Base-by-base conservation (phyloP, 2,329 filamentous ascomycete species). In the Sordariomycetes sp. region DNA sequence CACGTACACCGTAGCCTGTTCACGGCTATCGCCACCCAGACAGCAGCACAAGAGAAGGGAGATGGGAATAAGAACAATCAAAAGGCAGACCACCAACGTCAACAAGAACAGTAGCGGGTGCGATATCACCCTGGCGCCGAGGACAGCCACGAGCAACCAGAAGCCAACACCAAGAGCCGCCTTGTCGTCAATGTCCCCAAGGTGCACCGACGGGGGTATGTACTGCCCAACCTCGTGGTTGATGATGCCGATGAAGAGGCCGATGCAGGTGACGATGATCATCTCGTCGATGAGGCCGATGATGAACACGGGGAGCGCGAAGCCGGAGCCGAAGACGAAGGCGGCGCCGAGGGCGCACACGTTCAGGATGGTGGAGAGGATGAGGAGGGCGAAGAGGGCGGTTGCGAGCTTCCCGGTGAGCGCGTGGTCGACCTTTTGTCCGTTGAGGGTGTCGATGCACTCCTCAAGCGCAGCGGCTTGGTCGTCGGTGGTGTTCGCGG, bases 171-270 rank as follows among this genome's bases (percentile, higher is more conserved):
- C 57, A 6, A 58, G 25, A n/a, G 53, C 46, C 37, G 40, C 34
- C 51, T 32, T 46, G n/a, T 58, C 57, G n/a, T 53, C 52, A 10
- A 58, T 46, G 37, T 58, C 57, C 5, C 57, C 50, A 16, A 53
- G 51, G 7, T 46, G 22, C 24, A 54, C 34, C 7, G 54, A 28
- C 7, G 24, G 14, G 8, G 51, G 34, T 16, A 54, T 40, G n/a
- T 58, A 58, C 24, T 51, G 35, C 22, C 57, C 57, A 16, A 43
- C 52, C 28, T 58, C 57, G 37, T 54, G 43, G 52, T 58, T 58
- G 37, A 46, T 37, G 18, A 58, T 54, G 6, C 51, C 57, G 37
- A 58, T 54, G 40, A 58, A 53, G 22, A 58, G 14, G n/a, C 35
- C 35, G 25, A 58, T 20, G 35, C 51, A 58, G n/a, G 51, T 53